These are phyloP conservation scores for Suillus subalutaceus DNA, from an alignment of 768 basidiomycete species.

Conservation along the genomic window DNA sequence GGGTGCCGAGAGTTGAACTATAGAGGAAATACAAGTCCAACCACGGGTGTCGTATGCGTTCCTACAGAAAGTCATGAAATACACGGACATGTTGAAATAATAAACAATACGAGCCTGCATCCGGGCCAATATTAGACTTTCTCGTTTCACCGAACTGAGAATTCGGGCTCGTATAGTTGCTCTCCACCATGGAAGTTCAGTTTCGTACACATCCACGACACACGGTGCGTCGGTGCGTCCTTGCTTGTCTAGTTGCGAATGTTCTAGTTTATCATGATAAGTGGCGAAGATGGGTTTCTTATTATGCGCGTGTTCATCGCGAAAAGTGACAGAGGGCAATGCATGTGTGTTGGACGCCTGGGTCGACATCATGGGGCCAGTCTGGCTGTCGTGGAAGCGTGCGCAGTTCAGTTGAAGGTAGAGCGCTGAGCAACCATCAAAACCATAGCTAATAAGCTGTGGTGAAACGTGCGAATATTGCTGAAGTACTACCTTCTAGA, in stretches of 20 bases:
- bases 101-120: conserved; percentile 63
- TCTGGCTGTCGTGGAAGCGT: background rate
- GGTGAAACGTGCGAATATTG: background rate
- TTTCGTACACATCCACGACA: conserved; percentile 60
- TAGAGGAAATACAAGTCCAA: conserved; percentile 85
- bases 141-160: conserved; percentile 54
- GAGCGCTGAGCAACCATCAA: background rate
- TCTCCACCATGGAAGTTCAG: conserved; percentile 67
- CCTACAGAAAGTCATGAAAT: conserved; percentile 34
- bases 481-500: background rate
- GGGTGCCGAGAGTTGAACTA: conserved; percentile 77
- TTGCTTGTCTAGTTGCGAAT: background rate
- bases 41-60: conserved; percentile 60
- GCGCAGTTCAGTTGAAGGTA: background rate
- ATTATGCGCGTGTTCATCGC: background rate
- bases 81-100: conserved; percentile 9
- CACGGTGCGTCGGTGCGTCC: background rate
- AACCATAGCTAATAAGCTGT: background rate
- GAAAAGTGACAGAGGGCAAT: background rate
- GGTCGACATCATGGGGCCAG: background rate
- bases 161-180: conserved; percentile 58
- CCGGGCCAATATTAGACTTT: conserved; percentile 61
- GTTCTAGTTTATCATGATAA: background rate
- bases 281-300: background rate
- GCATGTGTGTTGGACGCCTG: background rate